Base-by-base conservation (phyloP, 176 grass and related monocot genomes). In the Olyra latifolia region DNA sequence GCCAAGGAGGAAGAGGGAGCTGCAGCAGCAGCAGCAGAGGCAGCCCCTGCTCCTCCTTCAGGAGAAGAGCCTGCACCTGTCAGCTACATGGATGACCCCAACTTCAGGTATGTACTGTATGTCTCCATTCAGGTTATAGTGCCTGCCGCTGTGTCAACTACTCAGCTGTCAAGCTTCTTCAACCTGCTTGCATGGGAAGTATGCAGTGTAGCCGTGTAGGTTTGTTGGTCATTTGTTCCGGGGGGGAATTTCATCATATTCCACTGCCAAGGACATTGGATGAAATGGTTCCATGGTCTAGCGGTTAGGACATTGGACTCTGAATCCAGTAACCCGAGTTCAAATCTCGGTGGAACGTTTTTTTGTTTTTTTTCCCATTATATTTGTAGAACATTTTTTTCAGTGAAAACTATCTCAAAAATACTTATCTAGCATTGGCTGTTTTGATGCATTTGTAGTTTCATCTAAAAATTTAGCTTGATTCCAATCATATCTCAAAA, bases 281-380 rank as follows among this genome's bases (percentile, higher is more conserved):
- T n/a, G n/a, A n/a, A 35, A 35, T 35, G 88, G 84, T 91, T 91
- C 87, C 58, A 93, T 93, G 91, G 80, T 90, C 84, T 90, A 93
- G 87, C 62, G 77, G 87, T 93, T 79, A 88, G 88, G 91, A 93
- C 91, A 90, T 87, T 93, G 39, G 88, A 90, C 91, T 93, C 91
- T 93, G 91, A 90, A 90, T 90, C 84, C n/a, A 90, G 84, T 93
- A 93, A 90, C 87, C 87, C 91, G 80, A 93, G 84, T 90, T 89
- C 84, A 87, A 93, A 8, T 90, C 84, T 93, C 87, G 84, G 87
- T 93, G 49, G 84, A 82, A 90, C 84, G 7, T 8, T 70, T 86
- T 75, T 48, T 6, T 0, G 19, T 57, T 3, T 16, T 58, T 27
- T 58, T 8, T 1, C 1, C 29, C 7, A 0, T 3, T 66, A 35